These are phyloP conservation scores for Colletotrichum sp. DNA, from an alignment of 2,329 filamentous ascomycete genomes.

Conservation along the genomic window DNA sequence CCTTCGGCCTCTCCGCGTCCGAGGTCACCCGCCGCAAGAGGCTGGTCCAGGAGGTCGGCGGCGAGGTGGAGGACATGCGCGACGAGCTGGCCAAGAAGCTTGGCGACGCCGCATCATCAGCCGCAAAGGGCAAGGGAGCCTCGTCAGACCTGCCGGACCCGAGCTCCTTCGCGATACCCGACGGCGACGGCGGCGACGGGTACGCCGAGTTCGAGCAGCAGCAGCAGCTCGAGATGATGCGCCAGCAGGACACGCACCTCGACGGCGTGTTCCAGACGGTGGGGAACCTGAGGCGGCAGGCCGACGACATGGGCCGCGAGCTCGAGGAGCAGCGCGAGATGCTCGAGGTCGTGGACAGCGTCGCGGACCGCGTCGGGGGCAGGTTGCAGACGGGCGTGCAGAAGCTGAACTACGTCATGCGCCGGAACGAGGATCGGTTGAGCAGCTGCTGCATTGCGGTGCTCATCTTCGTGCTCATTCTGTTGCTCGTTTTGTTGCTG, in stretches of 20 bases:
- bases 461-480: conserved; percentile 85
- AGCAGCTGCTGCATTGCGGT: conserved; percentile 92
- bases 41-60: conserved; percentile 87
- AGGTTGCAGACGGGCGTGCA: conserved; percentile 86
- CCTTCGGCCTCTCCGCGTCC: conserved; percentile 82
- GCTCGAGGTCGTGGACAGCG: conserved; percentile 81
- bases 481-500: conserved; percentile 81
- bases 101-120: conserved; percentile 29
- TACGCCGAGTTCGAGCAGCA: conserved; percentile 86
- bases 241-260: conserved; percentile 90
- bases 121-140: conserved; percentile 35
- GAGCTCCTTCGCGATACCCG: conserved; percentile 63
- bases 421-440: conserved; percentile 84
- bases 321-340: conserved; percentile 93
- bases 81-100: conserved; percentile 74
- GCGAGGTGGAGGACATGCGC: conserved; percentile 89
- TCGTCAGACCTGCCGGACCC: conserved; percentile 56
- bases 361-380: conserved; percentile 87
- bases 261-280: conserved; percentile 94
- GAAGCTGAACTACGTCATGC: conserved; percentile 84
- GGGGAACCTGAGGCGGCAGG: conserved; percentile 87
- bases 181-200: conserved; percentile 62
- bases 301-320: conserved; percentile 94
- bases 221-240: conserved; percentile 89
- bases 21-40: conserved; percentile 83